Evolutionary conservation across 768 basidiomycete genomes (phyloP).

Genomic region (Mycena vulgaris): DNA sequence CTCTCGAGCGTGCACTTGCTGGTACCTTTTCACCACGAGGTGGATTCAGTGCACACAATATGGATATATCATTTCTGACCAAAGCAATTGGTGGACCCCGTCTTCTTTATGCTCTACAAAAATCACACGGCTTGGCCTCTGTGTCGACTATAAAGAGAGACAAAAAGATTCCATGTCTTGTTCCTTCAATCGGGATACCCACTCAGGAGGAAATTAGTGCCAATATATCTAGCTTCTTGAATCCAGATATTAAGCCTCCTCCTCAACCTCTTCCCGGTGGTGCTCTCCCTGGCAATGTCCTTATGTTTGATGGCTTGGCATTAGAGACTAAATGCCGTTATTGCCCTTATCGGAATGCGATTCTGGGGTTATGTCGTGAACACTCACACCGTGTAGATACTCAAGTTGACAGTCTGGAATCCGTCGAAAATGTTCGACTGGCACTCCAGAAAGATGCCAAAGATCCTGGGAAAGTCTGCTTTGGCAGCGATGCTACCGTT

Average conservation of each 20-base stretch:
- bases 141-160: conserved; percentile 29
- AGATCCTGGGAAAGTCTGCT: conserved; percentile 18
- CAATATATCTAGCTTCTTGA: conserved; percentile 37
- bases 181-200: conserved; percentile 29
- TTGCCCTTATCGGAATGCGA: conserved; percentile 1
- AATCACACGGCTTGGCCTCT: conserved; percentile 42
- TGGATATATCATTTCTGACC: conserved; percentile 47
- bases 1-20: not conserved
- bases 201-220: conserved; percentile 26
- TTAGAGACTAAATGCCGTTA: conserved; percentile 42
- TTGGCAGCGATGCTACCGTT: conserved; percentile 49
- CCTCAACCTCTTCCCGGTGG: conserved; percentile 4
- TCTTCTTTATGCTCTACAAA: conserved; percentile 41
- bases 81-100: conserved; percentile 43
- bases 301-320: conserved; percentile 48
- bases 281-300: conserved; percentile 34
- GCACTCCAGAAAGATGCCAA: conserved; percentile 19
- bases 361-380: not conserved
- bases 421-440: conserved; percentile 27
- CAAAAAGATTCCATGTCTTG: conserved; percentile 37
- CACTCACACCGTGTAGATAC: not conserved
- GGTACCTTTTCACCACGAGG: not conserved
- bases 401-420: not conserved
- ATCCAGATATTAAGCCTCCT: conserved; percentile 17
- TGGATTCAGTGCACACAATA: conserved; percentile 37